Conservation (phyloP, 441 rosid genomes). For the Eugenia klotzschiana region DNA sequence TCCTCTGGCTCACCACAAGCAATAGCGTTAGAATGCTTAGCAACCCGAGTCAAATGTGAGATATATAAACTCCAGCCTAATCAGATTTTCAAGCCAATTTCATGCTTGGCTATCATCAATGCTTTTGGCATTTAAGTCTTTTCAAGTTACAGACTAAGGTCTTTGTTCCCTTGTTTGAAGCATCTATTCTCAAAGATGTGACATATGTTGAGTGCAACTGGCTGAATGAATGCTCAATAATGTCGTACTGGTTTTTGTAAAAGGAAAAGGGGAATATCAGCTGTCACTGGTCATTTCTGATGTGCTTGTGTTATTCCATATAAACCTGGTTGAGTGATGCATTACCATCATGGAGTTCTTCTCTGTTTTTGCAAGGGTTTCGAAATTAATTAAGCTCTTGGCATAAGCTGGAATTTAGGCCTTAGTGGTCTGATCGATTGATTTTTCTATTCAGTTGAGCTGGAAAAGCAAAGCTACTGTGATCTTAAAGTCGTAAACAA, state of each 20-base stretch:
- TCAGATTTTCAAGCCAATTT: not conserved
- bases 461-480: slow-evolving; percentile 68
- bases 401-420: not conserved
- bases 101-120: not conserved
- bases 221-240: not conserved
- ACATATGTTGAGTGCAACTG: not conserved
- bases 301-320: not conserved
- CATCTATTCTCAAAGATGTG: not conserved
- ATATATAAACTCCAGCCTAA: not conserved
- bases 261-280: not conserved
- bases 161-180: not conserved
- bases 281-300: not conserved
- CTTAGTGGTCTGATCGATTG: slow-evolving; percentile 1
- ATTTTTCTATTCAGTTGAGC: slow-evolving; percentile 55
- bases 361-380: not conserved
- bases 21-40: not conserved
- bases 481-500: slow-evolving; percentile 85
- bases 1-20: not conserved
- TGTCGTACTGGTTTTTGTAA: not conserved
- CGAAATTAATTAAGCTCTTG: not conserved
- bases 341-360: not conserved
- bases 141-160: not conserved
- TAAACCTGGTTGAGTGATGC: not conserved
- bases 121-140: not conserved
- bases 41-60: not conserved